Conservation (phyloP, 2,329 filamentous ascomycete species). For the Magnaporthiopsis incrustans region DNA sequence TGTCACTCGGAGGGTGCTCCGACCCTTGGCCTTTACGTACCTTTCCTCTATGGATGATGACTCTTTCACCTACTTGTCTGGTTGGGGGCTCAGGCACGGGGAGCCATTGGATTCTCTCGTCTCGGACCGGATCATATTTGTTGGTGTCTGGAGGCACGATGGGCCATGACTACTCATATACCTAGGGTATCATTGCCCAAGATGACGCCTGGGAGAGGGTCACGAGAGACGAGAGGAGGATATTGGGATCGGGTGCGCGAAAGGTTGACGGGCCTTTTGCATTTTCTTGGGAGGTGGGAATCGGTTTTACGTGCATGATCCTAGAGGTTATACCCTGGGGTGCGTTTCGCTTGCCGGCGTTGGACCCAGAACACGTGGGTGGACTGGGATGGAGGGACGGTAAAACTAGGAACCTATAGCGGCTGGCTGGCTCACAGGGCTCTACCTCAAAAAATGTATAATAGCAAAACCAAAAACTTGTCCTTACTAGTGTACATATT, state of each 20-base stretch:
- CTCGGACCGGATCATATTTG: neutral
- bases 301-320: conserved; percentile 3
- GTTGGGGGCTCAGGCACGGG: neutral
- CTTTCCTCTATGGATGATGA: neutral
- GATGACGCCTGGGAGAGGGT: neutral
- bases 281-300: conserved; percentile 1
- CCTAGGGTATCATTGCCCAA: neutral
- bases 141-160: neutral
- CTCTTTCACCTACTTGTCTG: neutral
- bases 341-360: conserved; percentile 2
- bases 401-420: neutral
- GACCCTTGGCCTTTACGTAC: conserved; percentile 4
- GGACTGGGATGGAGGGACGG: neutral
- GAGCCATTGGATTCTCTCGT: neutral
- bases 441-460: neutral
- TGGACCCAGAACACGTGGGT: neutral
- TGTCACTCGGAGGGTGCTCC: neutral
- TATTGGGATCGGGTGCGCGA: neutral
- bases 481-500: neutral
- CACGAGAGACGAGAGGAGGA: neutral
- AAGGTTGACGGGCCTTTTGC: neutral
- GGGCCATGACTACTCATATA: neutral
- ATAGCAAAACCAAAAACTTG: neutral
- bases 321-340: conserved; percentile 9
- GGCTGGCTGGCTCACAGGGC: neutral